Conservation (phyloP, 1,284 basidiomycete genomes). For the Coniferiporia sulphurascens region DNA sequence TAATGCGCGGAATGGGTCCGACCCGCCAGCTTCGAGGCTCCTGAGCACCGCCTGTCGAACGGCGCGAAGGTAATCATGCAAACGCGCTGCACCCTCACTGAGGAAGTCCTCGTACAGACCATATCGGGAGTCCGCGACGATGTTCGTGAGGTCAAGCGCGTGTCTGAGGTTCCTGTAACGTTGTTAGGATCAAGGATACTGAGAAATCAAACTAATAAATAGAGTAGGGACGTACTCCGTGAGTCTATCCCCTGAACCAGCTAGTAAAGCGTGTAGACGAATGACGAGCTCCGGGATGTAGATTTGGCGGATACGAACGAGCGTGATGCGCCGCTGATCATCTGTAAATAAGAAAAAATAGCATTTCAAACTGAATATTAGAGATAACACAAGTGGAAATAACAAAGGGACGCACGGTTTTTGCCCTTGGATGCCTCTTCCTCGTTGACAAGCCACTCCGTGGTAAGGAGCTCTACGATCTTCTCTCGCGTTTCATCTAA, state of each 20-base stretch:
- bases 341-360: slow-evolving; percentile 29
- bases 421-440: slow-evolving; percentile 31
- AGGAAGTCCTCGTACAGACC: slow-evolving; percentile 56
- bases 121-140: slow-evolving; percentile 87
- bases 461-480: slow-evolving; percentile 62
- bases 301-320: slow-evolving; percentile 79
- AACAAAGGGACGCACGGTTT: slow-evolving; percentile 32
- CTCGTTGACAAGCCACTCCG: slow-evolving; percentile 68
- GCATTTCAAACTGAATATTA: not conserved
- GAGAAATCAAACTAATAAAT: not conserved
- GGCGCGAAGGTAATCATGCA: slow-evolving; percentile 69
- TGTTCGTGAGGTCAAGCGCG: slow-evolving; percentile 72
- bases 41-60: slow-evolving; percentile 68
- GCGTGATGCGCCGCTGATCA: slow-evolving; percentile 61
- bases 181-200: not conserved
- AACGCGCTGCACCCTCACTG: slow-evolving; percentile 23
- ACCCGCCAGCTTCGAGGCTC: slow-evolving; percentile 64
- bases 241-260: slow-evolving; percentile 59
- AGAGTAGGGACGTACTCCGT: slow-evolving; percentile 54
- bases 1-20: slow-evolving; percentile 42
- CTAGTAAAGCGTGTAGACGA: slow-evolving; percentile 74
- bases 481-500: slow-evolving; percentile 57
- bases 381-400: not conserved
- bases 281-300: slow-evolving; percentile 91
- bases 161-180: slow-evolving; percentile 71